Conservation (phyloP, 2,329 filamentous ascomycete genomes). For the Colletotrichum limetticola region DNA sequence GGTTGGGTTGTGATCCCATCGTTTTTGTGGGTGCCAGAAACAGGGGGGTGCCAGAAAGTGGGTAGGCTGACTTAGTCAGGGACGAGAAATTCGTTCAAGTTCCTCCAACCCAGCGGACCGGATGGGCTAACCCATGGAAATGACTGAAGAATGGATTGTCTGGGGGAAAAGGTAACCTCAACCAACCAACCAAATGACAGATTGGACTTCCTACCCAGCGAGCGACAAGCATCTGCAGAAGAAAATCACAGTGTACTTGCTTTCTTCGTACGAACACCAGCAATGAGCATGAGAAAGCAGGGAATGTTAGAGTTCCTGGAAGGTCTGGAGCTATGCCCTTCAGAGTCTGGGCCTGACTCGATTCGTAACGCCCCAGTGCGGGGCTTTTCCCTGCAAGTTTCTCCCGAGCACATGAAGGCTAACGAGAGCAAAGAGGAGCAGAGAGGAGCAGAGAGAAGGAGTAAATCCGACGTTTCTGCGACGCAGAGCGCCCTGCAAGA, state of each 20-base stretch:
- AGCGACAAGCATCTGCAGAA: not conserved
- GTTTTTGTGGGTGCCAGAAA: no score
- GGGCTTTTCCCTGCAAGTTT: slow-evolving; percentile 15
- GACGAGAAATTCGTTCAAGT: not conserved
- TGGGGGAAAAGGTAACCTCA: not conserved
- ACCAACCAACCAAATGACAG: not conserved
- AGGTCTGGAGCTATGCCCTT: slow-evolving; percentile 16
- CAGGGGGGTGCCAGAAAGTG: no score
- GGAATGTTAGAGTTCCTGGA: slow-evolving; percentile 11
- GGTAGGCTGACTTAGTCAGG: no score
- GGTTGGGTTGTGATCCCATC: no score
- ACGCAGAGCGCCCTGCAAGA: not conserved
- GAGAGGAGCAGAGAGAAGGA: not conserved
- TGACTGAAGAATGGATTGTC: slow-evolving; percentile 17
- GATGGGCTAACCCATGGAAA: not conserved
- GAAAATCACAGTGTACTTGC: no score
- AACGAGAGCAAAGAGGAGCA: not conserved
- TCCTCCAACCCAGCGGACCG: slow-evolving; percentile 3
- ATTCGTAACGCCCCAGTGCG: slow-evolving; percentile 13
- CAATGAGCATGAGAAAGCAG: not conserved
- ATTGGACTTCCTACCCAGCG: not conserved
- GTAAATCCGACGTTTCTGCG: slow-evolving; percentile 31
- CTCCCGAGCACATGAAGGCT: not conserved
- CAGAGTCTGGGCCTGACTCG: slow-evolving; percentile 26
- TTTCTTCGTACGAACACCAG: no score